Percentiles rank a stretch among this genome's conserved stretches.
These are phyloP conservation scores for Aspergillus biplanus DNA, from an alignment of 495 filamentous ascomycete species.

Conservation along the genomic window DNA sequence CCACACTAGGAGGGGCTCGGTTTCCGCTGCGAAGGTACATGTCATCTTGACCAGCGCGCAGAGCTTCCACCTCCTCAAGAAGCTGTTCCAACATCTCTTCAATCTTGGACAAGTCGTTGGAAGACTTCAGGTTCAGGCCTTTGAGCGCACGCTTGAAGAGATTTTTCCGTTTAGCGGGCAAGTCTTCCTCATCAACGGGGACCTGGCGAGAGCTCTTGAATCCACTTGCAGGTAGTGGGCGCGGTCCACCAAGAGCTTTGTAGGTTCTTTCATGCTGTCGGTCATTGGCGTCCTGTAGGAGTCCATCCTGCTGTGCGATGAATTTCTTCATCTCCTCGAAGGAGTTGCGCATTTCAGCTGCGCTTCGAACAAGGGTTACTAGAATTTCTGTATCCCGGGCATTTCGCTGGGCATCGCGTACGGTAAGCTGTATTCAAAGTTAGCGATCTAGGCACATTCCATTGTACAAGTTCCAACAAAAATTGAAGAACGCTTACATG, in stretches of 20 bases:
- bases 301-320: conserved; percentile 81
- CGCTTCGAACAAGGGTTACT: conserved; percentile 88
- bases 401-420: conserved; percentile 94
- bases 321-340: conserved; percentile 97
- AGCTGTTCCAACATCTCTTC: conserved; percentile 95
- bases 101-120: conserved; percentile 86
- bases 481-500: conserved; percentile 63
- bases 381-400: conserved; percentile 96
- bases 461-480: neutral
- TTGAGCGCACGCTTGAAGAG: conserved; percentile 90
- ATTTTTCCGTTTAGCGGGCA: conserved; percentile 79
- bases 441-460: neutral
- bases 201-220: conserved; percentile 51
- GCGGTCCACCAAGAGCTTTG: conserved; percentile 81
- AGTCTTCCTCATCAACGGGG: conserved; percentile 69
- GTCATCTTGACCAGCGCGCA: conserved; percentile 66
- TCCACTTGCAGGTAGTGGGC: conserved; percentile 69
- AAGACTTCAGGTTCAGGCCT: conserved; percentile 81
- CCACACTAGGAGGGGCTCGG: conserved; percentile 41
- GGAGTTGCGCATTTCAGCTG: conserved; percentile 95
- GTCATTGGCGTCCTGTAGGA: conserved; percentile 80
- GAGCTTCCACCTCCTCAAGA: conserved; percentile 84
- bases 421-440: conserved; percentile 71
- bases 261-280: conserved; percentile 85
- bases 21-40: conserved; percentile 27